Percentiles rank a stretch among this genome's conserved stretches.
These are phyloP conservation scores for Lachancea thermotolerans DNA, from an alignment of 805 yeast genomes.

Conservation along the genomic window DNA sequence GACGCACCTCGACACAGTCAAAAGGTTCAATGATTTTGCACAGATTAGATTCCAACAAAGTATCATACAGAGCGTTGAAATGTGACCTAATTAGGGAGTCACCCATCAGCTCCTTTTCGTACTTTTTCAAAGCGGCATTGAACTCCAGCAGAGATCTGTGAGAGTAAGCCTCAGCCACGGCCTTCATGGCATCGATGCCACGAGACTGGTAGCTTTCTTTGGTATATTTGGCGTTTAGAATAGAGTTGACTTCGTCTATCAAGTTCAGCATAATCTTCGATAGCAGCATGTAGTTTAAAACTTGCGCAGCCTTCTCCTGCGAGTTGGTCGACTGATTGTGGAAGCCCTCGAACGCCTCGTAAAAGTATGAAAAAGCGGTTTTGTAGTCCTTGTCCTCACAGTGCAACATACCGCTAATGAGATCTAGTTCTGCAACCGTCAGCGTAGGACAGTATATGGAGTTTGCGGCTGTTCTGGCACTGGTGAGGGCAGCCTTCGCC, in stretches of 20 bases:
- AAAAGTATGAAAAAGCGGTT: conserved; percentile 92
- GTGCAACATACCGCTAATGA: conserved; percentile 90
- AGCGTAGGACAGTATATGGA: conserved; percentile 92
- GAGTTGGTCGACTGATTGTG: conserved; percentile 44
- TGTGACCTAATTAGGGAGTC: conserved; percentile 89
- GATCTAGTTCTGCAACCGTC: conserved; percentile 88
- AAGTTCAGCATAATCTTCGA: conserved; percentile 89
- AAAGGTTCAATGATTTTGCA: conserved; percentile 94
- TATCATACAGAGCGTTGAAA: conserved; percentile 87
- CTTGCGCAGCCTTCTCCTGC: conserved; percentile 64
- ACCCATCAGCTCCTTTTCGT: conserved; percentile 66
- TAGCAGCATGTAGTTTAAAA: conserved; percentile 85
- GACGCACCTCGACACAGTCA: conserved; percentile 89
- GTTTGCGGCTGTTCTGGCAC: conserved; percentile 97
- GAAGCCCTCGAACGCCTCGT: conserved; percentile 90
- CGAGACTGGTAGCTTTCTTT: conserved; percentile 63
- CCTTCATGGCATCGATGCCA: conserved; percentile 93
- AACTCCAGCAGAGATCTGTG: conserved; percentile 88
- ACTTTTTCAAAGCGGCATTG: conserved; percentile 70
- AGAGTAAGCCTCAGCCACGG: conserved; percentile 83
- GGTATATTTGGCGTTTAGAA: conserved; percentile 67
- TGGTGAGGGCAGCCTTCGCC: conserved; percentile 84
- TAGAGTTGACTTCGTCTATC: conserved; percentile 76
- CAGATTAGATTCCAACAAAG: conserved; percentile 84
- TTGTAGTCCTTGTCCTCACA: conserved; percentile 96